Percentiles rank a stretch among this genome's conserved stretches.
Evolutionary conservation across 2,329 filamentous ascomycete species (phyloP).

Genomic region (Emericellopsis cladophorae): DNA sequence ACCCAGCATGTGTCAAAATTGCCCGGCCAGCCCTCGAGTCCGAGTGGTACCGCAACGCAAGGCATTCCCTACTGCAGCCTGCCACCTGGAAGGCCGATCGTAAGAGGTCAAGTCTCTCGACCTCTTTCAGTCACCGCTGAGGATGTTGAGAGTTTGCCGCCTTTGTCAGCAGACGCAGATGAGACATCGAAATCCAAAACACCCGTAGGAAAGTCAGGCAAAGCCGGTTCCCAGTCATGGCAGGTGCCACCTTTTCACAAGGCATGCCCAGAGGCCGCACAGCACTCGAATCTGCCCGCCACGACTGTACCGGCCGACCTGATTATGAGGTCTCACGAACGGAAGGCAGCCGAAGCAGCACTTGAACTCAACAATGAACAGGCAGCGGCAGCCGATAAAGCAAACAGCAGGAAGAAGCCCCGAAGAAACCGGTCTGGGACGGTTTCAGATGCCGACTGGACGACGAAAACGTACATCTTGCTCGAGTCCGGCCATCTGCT

Average conservation of each 20-base stretch:
- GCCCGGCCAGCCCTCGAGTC: too few species aligned
- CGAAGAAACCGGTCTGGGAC: constrained; percentile 27
- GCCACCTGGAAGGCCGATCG: constrained; percentile 3
- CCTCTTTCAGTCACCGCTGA: constrained; percentile 8
- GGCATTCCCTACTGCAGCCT: constrained; percentile 1
- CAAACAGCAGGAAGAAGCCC: constrained; percentile 29
- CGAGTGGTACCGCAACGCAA: neutral
- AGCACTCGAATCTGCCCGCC: constrained; percentile 57
- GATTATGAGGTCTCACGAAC: constrained; percentile 49
- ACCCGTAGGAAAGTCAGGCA: constrained; percentile 3
- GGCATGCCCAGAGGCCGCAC: constrained; percentile 73
- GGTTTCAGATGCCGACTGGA: constrained; percentile 46
- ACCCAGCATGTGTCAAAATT: too few species aligned
- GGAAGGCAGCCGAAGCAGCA: constrained; percentile 19
- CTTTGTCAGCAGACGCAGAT: neutral
- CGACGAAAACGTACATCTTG: constrained; percentile 60
- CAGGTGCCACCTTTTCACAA: constrained; percentile 70
- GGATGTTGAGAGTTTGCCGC: neutral
- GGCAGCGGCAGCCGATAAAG: constrained; percentile 15
- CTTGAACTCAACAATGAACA: constrained; percentile 1
- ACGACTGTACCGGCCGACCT: constrained; percentile 56
- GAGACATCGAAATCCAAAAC: constrained; percentile 5
- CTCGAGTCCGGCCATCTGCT: constrained; percentile 60
- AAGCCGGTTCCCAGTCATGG: constrained; percentile 32
- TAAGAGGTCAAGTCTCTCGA: constrained; percentile 9